A percentile compares a stretch with the other conserved stretches of the same genome.
Conservation (phyloP, 352 stramenopile species). For the Pilasporangium apinafurcum region DNA sequence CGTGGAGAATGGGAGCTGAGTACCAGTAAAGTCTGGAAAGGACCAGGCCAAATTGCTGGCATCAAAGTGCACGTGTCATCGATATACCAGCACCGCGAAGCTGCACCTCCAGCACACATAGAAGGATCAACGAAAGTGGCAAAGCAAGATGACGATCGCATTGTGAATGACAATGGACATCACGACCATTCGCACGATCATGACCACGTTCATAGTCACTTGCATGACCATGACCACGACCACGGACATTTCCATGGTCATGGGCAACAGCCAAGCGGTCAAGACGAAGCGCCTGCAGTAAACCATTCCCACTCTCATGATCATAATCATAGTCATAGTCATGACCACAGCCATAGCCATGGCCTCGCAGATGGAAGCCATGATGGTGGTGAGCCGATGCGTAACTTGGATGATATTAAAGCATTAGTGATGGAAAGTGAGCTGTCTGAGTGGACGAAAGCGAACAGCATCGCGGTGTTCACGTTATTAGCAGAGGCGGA, state of each 20-base stretch:
- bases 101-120: constrained; percentile 21
- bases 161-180: neutral
- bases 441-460: constrained; percentile 86
- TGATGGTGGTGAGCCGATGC: constrained; percentile 62
- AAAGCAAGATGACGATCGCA: neutral
- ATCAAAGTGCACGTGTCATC: constrained; percentile 87
- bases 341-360: constrained; percentile 35
- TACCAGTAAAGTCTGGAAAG: constrained; percentile 68
- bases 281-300: neutral
- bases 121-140: neutral
- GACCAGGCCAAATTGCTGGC: constrained; percentile 85
- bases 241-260: constrained; percentile 17
- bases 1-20: constrained; percentile 85
- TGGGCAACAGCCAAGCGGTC: constrained; percentile 4
- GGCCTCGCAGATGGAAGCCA: constrained; percentile 18
- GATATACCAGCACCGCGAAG: constrained; percentile 75
- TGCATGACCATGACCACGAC: constrained; percentile 8
- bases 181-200: neutral
- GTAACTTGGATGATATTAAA: constrained; percentile 90
- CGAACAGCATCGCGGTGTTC: constrained; percentile 89
- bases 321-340: constrained; percentile 19
- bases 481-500: constrained; percentile 90
- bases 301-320: constrained; percentile 16
- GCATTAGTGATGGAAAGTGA: constrained; percentile 72
- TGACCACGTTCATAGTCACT: constrained; percentile 11